Conservation (phyloP, 257 asterid genomes). For the Mentha longifolia region DNA sequence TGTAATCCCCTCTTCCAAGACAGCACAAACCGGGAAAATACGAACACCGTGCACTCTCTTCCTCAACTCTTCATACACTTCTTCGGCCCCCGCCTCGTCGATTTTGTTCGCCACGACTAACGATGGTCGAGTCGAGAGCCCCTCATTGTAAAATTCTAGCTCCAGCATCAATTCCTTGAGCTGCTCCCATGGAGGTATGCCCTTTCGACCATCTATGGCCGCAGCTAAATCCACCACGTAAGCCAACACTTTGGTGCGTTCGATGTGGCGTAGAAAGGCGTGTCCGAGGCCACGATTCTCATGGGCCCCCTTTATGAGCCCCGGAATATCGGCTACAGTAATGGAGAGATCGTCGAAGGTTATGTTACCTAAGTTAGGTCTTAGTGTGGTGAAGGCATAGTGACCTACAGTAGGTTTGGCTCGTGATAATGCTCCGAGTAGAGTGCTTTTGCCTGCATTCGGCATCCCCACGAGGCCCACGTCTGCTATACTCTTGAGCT, state of each 20-base stretch:
- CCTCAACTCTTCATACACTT: constrained; percentile 66
- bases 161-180: constrained; percentile 74
- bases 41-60: constrained; percentile 62
- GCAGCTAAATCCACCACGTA: constrained; percentile 84
- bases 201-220: constrained; percentile 64
- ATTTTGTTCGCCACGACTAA: constrained; percentile 88
- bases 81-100: constrained; percentile 80
- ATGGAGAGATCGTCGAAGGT: constrained; percentile 70
- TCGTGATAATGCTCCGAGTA: constrained; percentile 86
- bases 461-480: constrained; percentile 98
- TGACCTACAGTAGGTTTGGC: constrained; percentile 86
- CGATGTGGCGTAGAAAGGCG: constrained; percentile 87
- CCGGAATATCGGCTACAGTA: constrained; percentile 92
- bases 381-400: constrained; percentile 91
- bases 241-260: constrained; percentile 83
- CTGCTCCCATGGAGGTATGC: constrained; percentile 86
- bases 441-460: constrained; percentile 95
- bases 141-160: constrained; percentile 71
- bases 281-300: constrained; percentile 94
- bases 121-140: constrained; percentile 68
- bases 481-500: constrained; percentile 91
- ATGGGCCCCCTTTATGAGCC: constrained; percentile 88
- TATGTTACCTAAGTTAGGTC: constrained; percentile 88
- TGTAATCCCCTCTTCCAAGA: constrained; percentile 75
- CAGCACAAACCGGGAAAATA: constrained; percentile 89